Percentiles rank a stretch among this genome's conserved stretches.
phyloP scores from a whole-genome alignment of 2,329 filamentous ascomycete genomes.

The Paraconiothyrium brasiliense region DNA sequence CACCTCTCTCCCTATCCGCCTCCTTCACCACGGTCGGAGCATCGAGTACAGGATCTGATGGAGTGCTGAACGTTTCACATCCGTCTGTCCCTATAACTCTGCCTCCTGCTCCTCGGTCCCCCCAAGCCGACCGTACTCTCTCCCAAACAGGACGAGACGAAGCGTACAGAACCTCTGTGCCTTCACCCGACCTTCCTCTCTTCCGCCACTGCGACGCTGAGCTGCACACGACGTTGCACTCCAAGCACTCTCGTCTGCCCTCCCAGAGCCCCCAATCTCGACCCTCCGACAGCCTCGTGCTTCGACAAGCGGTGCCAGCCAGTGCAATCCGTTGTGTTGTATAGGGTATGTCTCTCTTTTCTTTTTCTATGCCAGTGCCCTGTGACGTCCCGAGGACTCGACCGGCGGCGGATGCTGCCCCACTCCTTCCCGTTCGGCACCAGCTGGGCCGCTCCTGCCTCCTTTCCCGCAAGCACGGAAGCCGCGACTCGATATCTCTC shows the following conservation, averaged over 20 bases:
- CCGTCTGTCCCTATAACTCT: conserved; percentile 48
- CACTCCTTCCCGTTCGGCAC: conserved; percentile 1
- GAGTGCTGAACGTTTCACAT: conserved; percentile 47
- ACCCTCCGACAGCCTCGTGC: conserved; percentile 40
- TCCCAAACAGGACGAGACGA: conserved; percentile 41
- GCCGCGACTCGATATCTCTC: neutral
- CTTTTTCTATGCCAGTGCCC: conserved; percentile 15
- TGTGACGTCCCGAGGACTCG: neutral
- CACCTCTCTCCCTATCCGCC: conserved; percentile 36
- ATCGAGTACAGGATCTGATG: conserved; percentile 52
- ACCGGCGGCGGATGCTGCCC: neutral
- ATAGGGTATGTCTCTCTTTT: conserved; percentile 39
- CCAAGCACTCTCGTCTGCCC: conserved; percentile 48
- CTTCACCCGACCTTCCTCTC: conserved; percentile 34
- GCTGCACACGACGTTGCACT: conserved; percentile 35
- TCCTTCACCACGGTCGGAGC: conserved; percentile 49
- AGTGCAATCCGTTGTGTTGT: conserved; percentile 33
- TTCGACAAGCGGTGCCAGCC: conserved; percentile 26
- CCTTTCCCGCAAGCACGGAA: neutral
- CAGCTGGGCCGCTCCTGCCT: neutral
- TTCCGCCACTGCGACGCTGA: conserved; percentile 40
- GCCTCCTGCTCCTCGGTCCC: conserved; percentile 48
- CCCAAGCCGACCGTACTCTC: conserved; percentile 46
- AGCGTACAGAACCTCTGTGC: conserved; percentile 43
- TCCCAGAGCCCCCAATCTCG: conserved; percentile 44